Base-by-base conservation (phyloP, 2,329 filamentous ascomycete species). In the Ceratocystis cubensis region DNA sequence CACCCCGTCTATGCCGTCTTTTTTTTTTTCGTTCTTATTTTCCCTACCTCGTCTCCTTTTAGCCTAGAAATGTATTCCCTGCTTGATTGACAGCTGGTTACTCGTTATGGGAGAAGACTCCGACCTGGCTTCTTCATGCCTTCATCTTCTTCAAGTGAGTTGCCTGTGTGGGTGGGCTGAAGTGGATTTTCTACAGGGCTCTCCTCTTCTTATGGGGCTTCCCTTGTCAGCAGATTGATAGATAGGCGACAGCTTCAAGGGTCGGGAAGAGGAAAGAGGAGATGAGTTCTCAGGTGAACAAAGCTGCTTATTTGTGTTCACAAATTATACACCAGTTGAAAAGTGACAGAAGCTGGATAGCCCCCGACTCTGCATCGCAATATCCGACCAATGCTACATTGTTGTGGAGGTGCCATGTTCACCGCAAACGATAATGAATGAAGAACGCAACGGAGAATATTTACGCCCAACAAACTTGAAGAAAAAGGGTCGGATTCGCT, bases 161-260 rank as follows among this genome's bases (percentile, higher is more conserved):
- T 5, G 25, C 25, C 28, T 30, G 28, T 30, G 28, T 57, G 25
- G 10, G 53, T 17, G 28, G 53, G 28, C 53, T 59, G 53, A 33
- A 37, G 28, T 59, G 28, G 13, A 59, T 30, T 59, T 30, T 30
- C 28, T 30, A 59, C 53, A 59, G 25, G 53, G 53, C 53, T 13
- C 33, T 30, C 53, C 53, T 5, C 33, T 33, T 30, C 8, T 20
- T 33, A 30, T 59, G 13, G 28, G 53, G 53, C 25, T n/a, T 33
- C n/a, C 53, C 53, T 59, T 59, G 53, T 59, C 53, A 33, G 33
- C 28, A 59, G 25, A 33, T 33, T 59, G 53, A 59, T 59, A 37
- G 53, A 59, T 28, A 59, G 28, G 53, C 53, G 53, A 59, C 53
- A 59, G 25, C 53, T 59, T 37, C 25, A 59, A 59, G 53, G 53